Conservation (phyloP, 495 filamentous ascomycete genomes). For the Penicillium odoratum region DNA sequence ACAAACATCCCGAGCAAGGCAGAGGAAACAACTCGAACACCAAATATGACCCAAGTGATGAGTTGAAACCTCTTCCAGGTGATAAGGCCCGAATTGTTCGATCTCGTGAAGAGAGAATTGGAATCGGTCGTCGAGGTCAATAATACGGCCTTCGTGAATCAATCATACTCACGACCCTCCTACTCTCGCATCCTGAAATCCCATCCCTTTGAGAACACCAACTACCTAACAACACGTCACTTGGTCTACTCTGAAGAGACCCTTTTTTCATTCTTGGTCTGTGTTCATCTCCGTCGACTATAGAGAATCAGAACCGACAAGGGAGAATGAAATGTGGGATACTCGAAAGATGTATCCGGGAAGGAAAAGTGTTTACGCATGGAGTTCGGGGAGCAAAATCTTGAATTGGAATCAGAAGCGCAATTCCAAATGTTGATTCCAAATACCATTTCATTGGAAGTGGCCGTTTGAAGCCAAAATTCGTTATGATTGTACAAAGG, state of each 20-base stretch:
- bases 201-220: not conserved
- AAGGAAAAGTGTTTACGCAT: not conserved
- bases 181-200: not conserved
- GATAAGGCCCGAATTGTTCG: conserved; percentile 53
- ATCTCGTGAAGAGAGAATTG: conserved; percentile 52
- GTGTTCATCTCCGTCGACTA: not conserved
- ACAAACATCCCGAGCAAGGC: conserved; percentile 21
- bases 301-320: not conserved
- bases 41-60: conserved; percentile 57
- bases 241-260: not conserved
- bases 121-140: conserved; percentile 38
- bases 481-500: conserved; percentile 11
- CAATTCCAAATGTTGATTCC: not conserved
- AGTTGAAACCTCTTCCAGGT: conserved; percentile 55
- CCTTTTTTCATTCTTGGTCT: not conserved
- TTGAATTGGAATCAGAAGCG: not conserved
- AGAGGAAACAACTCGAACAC: conserved; percentile 18
- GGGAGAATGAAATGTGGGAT: not conserved
- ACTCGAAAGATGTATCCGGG: not conserved
- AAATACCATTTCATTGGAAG: not conserved
- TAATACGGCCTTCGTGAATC: not conserved
- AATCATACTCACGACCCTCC: not conserved
- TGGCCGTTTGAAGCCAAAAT: not conserved
- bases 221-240: not conserved
- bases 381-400: not conserved